phyloP scores from a whole-genome alignment of 139 green algal genomes.

The Chlamydomonas sphaeroides region DNA sequence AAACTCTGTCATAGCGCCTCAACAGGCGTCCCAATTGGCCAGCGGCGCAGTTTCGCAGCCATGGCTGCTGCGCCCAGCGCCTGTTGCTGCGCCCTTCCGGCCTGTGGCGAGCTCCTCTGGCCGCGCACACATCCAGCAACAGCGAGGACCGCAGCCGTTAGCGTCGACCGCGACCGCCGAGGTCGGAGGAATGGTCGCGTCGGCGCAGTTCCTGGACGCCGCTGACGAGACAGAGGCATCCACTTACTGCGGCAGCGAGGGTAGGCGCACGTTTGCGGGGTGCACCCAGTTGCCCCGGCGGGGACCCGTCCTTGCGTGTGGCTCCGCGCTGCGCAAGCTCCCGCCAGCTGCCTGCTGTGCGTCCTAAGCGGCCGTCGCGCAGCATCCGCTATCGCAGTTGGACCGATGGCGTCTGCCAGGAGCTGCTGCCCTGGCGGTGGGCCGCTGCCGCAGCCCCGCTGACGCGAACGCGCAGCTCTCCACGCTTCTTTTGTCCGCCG shows the following conservation, averaged over 20 bases:
- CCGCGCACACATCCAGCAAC: background rate
- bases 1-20: no score
- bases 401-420: no score
- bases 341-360: no score
- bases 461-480: no score
- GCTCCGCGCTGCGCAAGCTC: background rate
- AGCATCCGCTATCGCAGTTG: no score
- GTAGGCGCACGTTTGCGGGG: background rate
- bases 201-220: background rate
- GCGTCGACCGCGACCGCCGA: background rate
- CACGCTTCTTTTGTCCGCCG: no score
- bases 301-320: background rate
- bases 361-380: background rate
- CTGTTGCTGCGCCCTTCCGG: background rate
- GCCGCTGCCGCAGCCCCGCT: no score
- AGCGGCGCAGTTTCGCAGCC: no score
- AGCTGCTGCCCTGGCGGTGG: no score
- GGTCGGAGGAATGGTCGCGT: slow-evolving; percentile 20
- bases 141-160: background rate
- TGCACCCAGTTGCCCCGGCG: no score
- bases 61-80: background rate
- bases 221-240: slow-evolving; percentile 8
- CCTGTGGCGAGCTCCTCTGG: background rate
- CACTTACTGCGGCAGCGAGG: slow-evolving; percentile 27
- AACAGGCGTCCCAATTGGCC: no score